phyloP scores from a whole-genome alignment of 2,329 filamentous ascomycete genomes.

The Fusarium newnesense region DNA sequence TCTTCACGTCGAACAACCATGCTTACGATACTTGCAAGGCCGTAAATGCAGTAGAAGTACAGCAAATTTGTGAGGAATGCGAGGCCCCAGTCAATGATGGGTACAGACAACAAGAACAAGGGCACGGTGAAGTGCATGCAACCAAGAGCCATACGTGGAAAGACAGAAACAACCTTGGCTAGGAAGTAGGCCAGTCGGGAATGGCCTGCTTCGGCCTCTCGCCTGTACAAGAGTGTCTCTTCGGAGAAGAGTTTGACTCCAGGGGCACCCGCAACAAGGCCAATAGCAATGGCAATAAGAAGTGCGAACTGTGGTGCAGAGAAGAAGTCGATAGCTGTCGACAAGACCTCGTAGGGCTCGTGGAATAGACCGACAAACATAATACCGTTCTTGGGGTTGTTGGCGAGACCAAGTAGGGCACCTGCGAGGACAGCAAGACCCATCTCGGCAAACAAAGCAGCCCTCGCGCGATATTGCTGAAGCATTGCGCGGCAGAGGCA shows the following conservation, averaged over 20 bases:
- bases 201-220: constrained; percentile 67
- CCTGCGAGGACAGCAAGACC: constrained; percentile 63
- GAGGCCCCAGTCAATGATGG: constrained; percentile 59
- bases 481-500: constrained; percentile 63
- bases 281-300: constrained; percentile 64
- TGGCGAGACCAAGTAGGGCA: constrained; percentile 63
- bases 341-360: constrained; percentile 61
- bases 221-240: constrained; percentile 56
- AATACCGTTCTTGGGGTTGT: constrained; percentile 60
- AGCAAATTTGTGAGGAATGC: constrained; percentile 62
- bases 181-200: constrained; percentile 66
- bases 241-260: constrained; percentile 66
- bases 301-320: constrained; percentile 64
- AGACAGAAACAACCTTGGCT: constrained; percentile 63
- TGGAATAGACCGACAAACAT: constrained; percentile 65
- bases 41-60: constrained; percentile 70
- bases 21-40: constrained; percentile 61
- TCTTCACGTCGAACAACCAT: constrained; percentile 67
- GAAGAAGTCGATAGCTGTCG: constrained; percentile 60
- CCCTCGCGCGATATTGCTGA: constrained; percentile 65
- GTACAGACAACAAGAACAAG: constrained; percentile 59
- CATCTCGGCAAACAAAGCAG: constrained; percentile 65
- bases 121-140: constrained; percentile 66
- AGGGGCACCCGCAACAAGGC: constrained; percentile 61
- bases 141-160: constrained; percentile 61